Evolutionary conservation across 139 green algal genomes (phyloP), one percentile per base, ranked within the genome.

Genomic region (Limnomonas spitsbergensis): DNA sequence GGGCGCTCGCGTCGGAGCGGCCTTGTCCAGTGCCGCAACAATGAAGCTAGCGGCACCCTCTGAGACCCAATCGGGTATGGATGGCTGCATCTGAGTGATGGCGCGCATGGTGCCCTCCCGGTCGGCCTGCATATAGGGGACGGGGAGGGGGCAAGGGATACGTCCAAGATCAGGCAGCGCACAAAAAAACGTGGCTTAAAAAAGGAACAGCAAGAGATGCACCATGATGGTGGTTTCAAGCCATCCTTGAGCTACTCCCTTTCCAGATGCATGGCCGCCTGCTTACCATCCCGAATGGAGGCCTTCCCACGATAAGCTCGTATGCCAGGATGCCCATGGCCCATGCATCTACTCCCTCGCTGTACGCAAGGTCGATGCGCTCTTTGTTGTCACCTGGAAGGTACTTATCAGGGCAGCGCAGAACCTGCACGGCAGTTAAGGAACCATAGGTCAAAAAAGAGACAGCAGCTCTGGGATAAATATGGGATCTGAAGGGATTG

Each of bases 251-350:
- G n/a, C n/a, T n/a, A n/a, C n/a, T n/a, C n/a, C n/a, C n/a, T n/a
- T n/a, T n/a, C n/a, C n/a, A n/a, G n/a, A n/a, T n/a, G n/a, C n/a
- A n/a, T n/a, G n/a, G n/a, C n/a, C n/a, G n/a, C n/a, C n/a, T n/a
- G n/a, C n/a, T n/a, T n/a, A 88, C 82, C 82, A 87, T 85, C 75
- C 89, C 90, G 80, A 97, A 97, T 4, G 92, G 92, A 32, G 92
- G 88, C 61, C 81, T 75, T 1, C 92, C 92, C 36, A 90, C 84
- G 27, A 93, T 82, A 56, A 95, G 88, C 84, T 97, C 92, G 76
- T 93, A 95, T 1, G 90, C 90, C 42, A 97, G 84, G 24, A 95
- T 85, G 0, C 92, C 92, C 78, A 94, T 83, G 3, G 89, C 91
- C 92, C 92, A 96, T 3, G 84, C 86, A 82, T 96, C 92, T 24